phyloP scores from a whole-genome alignment of 2,329 filamentous ascomycete genomes.

The Penicillium crustosum region DNA sequence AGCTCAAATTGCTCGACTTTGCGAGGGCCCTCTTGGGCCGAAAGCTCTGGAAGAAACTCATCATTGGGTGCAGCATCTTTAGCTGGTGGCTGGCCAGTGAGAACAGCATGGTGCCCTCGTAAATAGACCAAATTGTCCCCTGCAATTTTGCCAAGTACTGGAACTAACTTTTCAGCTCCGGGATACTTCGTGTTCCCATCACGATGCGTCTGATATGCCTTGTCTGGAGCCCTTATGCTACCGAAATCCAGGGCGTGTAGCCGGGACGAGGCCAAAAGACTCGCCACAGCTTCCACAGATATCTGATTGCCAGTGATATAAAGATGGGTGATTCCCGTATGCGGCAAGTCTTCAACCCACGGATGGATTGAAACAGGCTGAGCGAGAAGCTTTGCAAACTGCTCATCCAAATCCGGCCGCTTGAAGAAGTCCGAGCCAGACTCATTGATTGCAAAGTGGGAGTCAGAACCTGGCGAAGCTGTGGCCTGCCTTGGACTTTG shows the following conservation, averaged over 20 bases:
- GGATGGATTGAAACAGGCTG: conserved; percentile 53
- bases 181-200: conserved; percentile 36
- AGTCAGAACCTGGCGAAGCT: conserved; percentile 10
- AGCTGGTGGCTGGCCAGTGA: conserved; percentile 48
- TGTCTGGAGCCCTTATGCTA: conserved; percentile 42
- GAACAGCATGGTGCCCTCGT: conserved; percentile 55
- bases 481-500: conserved; percentile 6
- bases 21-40: conserved; percentile 29
- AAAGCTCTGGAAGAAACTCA: conserved; percentile 35
- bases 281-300: conserved; percentile 57
- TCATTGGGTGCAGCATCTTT: conserved; percentile 31
- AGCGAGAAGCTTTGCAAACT: conserved; percentile 51
- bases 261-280: conserved; percentile 51
- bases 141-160: conserved; percentile 49
- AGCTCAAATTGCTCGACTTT: conserved; percentile 26
- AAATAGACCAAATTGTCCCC: conserved; percentile 54
- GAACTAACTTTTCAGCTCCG: conserved; percentile 56
- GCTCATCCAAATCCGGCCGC: conserved; percentile 44
- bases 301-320: conserved; percentile 58
- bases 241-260: conserved; percentile 59
- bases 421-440: conserved; percentile 26
- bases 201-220: conserved; percentile 22
- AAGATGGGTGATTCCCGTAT: conserved; percentile 59
- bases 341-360: conserved; percentile 56
- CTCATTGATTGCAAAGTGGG: conserved; percentile 9